These are phyloP conservation scores for Sporormia fimetaria DNA, from an alignment of 495 filamentous ascomycete genomes.

Conservation along the genomic window DNA sequence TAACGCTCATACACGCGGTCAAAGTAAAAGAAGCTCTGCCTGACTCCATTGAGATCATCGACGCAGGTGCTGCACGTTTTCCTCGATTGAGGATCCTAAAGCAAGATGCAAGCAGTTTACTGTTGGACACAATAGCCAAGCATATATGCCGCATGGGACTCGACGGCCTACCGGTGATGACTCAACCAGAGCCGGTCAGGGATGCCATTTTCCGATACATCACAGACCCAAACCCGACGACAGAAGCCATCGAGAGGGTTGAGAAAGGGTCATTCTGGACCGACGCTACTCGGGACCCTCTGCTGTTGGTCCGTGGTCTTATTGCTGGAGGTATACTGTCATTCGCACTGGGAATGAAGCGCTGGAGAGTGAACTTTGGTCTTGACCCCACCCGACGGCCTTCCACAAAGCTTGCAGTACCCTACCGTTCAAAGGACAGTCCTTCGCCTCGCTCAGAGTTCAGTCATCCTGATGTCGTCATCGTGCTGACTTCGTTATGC, in stretches of 20 bases:
- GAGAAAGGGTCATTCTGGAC: constrained; percentile 33
- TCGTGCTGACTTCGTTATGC: constrained; percentile 53
- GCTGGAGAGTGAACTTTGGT: constrained; percentile 60
- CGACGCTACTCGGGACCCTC: constrained; percentile 28
- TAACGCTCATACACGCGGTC: constrained; percentile 31
- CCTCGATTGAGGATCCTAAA: constrained; percentile 38
- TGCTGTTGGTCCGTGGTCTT: constrained; percentile 52
- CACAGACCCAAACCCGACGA: constrained; percentile 25
- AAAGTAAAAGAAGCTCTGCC: constrained; percentile 26
- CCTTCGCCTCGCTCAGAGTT: constrained; percentile 56
- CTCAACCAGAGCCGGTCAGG: constrained; percentile 32
- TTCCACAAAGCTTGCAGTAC: constrained; percentile 50
- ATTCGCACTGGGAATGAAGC: constrained; percentile 46
- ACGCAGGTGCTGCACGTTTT: constrained; percentile 30
- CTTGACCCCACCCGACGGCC: constrained; percentile 37
- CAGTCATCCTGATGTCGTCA: constrained; percentile 60
- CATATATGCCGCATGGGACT: constrained; percentile 35
- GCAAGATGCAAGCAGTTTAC: constrained; percentile 25
- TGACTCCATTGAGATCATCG: constrained; percentile 34
- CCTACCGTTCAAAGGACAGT: constrained; percentile 58
- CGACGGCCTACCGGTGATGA: constrained; percentile 34
- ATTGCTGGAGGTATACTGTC: constrained; percentile 45
- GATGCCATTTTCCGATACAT: constrained; percentile 38
- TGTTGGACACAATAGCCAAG: constrained; percentile 29
- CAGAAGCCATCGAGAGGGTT: constrained; percentile 31